Conservation (phyloP, 2,329 filamentous ascomycete genomes). For the Gliomastix tumulicola region DNA sequence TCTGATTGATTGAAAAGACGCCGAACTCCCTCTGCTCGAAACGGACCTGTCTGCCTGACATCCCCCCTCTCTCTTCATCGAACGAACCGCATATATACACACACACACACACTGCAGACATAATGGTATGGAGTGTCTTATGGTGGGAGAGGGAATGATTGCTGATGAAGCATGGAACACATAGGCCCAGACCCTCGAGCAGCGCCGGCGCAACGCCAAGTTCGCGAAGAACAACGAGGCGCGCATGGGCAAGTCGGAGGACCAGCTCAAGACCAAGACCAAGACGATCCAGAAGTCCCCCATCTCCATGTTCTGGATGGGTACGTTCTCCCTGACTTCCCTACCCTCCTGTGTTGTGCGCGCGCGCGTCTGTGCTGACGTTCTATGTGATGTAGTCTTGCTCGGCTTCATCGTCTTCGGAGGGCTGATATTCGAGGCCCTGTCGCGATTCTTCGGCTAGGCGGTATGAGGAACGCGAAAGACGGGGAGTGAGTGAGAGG, state of each 20-base stretch:
- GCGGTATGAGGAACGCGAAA: too few relatives aligned
- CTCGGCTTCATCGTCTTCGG: conserved; percentile 57
- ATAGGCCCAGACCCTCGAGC: conserved; percentile 77
- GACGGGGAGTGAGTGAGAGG: too few relatives aligned
- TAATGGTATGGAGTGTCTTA: too few relatives aligned
- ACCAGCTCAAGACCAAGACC: conserved; percentile 45
- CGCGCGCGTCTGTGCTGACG: too few relatives aligned
- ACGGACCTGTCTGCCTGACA: too few relatives aligned
- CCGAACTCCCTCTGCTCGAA: too few relatives aligned
- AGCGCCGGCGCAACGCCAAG: conserved; percentile 73
- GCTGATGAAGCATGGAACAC: too few relatives aligned
- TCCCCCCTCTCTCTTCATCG: too few relatives aligned
- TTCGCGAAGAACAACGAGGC: conserved; percentile 67
- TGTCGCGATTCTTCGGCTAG: conserved; percentile 45
- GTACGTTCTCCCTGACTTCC: conserved; percentile 30
- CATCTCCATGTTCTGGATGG: conserved; percentile 57
- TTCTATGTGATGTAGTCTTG: conserved; percentile 35
- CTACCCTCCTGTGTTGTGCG: background rate
- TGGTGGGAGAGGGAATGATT: too few relatives aligned
- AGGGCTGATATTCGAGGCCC: conserved; percentile 49
- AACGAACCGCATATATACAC: too few relatives aligned
- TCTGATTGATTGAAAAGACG: too few relatives aligned
- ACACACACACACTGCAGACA: too few relatives aligned
- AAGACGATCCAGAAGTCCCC: conserved; percentile 53
- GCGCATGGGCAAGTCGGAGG: conserved; percentile 68